phyloP scores from a whole-genome alignment of 495 filamentous ascomycete genomes.

The Aspergillus coremiiformis region DNA sequence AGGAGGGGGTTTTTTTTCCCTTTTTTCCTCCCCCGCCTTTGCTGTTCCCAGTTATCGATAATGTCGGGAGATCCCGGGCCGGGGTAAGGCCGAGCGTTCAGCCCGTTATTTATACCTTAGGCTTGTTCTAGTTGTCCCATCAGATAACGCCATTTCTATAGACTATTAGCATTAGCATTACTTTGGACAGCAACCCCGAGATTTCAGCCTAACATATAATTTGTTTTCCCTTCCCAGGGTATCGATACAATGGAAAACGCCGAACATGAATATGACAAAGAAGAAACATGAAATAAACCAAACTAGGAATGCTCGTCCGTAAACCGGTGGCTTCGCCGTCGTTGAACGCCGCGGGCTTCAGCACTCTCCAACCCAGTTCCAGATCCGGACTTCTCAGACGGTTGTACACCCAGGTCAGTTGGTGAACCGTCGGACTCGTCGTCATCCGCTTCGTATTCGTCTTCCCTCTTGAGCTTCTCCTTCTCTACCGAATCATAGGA shows the following conservation, averaged over 20 bases:
- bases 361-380: conserved; percentile 32
- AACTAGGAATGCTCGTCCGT: conserved; percentile 17
- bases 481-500: not conserved
- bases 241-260: not conserved
- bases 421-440: conserved; percentile 4
- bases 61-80: no score
- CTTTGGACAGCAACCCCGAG: not conserved
- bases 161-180: not conserved
- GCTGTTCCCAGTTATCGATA: conserved; percentile 18
- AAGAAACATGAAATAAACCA: not conserved
- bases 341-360: conserved; percentile 28
- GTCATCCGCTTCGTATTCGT: conserved; percentile 13
- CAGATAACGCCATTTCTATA: not conserved
- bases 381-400: conserved; percentile 11
- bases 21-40: not conserved
- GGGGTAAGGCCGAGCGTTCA: no score
- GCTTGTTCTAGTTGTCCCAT: no score
- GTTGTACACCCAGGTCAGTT: conserved; percentile 1
- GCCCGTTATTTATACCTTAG: no score
- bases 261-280: not conserved
- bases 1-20: not conserved
- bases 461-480: conserved; percentile 16
- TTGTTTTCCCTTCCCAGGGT: not conserved
- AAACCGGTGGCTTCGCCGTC: conserved; percentile 25
- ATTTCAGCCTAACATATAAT: not conserved